phyloP scores from a whole-genome alignment of 768 basidiomycete genomes.

The Lyophyllum semitale region DNA sequence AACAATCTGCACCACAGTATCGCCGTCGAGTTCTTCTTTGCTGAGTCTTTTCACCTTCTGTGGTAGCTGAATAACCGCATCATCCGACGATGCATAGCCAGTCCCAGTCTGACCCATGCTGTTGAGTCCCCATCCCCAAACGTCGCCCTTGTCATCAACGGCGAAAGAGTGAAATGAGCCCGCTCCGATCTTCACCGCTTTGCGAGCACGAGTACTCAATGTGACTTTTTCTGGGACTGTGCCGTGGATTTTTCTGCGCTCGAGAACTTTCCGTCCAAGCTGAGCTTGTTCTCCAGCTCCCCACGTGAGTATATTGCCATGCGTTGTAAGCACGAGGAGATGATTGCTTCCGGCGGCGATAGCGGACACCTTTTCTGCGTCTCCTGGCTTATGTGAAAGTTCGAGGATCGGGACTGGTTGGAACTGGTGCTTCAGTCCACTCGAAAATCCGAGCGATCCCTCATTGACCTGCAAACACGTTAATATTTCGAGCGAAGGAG shows the following conservation, averaged over 20 bases:
- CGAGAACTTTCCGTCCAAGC: conserved; percentile 87
- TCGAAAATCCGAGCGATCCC: conserved; percentile 84
- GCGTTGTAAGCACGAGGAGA: conserved; percentile 83
- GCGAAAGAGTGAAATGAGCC: conserved; percentile 91
- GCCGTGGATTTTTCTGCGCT: conserved; percentile 86
- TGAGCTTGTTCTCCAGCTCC: conserved; percentile 91
- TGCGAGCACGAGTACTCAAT: conserved; percentile 65
- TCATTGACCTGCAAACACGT: conserved; percentile 57
- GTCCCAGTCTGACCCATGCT: conserved; percentile 84
- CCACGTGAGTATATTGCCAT: conserved; percentile 86
- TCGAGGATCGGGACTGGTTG: conserved; percentile 61
- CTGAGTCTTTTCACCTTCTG: conserved; percentile 64
- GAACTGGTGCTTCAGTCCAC: conserved; percentile 67
- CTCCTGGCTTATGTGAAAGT: conserved; percentile 60
- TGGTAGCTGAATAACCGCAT: conserved; percentile 61
- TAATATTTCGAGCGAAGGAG: conserved; percentile 1
- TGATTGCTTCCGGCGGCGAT: conserved; percentile 88
- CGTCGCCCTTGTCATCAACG: conserved; percentile 76
- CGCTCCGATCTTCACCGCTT: conserved; percentile 68
- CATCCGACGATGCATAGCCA: conserved; percentile 44
- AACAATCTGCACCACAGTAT: conserved; percentile 67
- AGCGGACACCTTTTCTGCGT: conserved; percentile 69
- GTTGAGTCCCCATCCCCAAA: conserved; percentile 98
- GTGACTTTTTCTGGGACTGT: conserved; percentile 86
- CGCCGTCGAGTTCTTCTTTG: conserved; percentile 60